Percentiles rank a stretch among this genome's conserved stretches.
Conservation (phyloP, 805 yeast species). For the Pichia deserticola region DNA sequence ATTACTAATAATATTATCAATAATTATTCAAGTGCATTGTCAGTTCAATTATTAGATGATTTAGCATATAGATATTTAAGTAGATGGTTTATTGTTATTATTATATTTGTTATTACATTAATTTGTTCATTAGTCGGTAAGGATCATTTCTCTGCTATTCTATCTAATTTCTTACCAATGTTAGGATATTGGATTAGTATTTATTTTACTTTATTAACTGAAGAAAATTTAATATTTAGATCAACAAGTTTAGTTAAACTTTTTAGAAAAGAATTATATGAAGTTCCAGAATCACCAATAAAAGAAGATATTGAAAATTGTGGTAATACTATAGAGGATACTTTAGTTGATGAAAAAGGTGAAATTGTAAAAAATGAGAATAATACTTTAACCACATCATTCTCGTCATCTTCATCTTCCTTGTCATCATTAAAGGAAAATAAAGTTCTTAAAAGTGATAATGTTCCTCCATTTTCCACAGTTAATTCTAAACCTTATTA, state of each 20-base stretch:
- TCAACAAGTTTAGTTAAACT: slow-evolving; percentile 33
- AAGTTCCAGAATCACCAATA: slow-evolving; percentile 3
- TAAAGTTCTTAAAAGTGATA: neutral
- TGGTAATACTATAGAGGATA: neutral
- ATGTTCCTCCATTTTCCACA: slow-evolving; percentile 14
- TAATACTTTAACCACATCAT: neutral
- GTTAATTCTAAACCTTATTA: slow-evolving; percentile 35
- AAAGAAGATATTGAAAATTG: neutral
- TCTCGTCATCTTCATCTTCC: neutral
- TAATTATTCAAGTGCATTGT: slow-evolving; percentile 74
- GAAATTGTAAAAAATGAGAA: neutral
- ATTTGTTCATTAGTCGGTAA: slow-evolving; percentile 72
- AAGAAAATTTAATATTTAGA: slow-evolving; percentile 70
- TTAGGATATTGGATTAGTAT: slow-evolving; percentile 87
- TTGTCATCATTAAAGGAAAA: neutral
- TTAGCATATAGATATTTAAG: slow-evolving; percentile 53
- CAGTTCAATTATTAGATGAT: slow-evolving; percentile 57
- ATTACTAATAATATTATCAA: slow-evolving; percentile 78
- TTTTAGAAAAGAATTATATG: slow-evolving; percentile 36
- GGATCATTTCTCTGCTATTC: slow-evolving; percentile 60
- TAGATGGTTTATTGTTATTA: slow-evolving; percentile 68
- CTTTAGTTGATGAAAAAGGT: neutral
- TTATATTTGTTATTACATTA: slow-evolving; percentile 55
- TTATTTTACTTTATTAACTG: slow-evolving; percentile 61
- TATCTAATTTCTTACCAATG: slow-evolving; percentile 84